Percentiles rank a stretch among this genome's conserved stretches.
phyloP scores from a whole-genome alignment of 83 land plant genomes.

The Isoetes engelmannii region DNA sequence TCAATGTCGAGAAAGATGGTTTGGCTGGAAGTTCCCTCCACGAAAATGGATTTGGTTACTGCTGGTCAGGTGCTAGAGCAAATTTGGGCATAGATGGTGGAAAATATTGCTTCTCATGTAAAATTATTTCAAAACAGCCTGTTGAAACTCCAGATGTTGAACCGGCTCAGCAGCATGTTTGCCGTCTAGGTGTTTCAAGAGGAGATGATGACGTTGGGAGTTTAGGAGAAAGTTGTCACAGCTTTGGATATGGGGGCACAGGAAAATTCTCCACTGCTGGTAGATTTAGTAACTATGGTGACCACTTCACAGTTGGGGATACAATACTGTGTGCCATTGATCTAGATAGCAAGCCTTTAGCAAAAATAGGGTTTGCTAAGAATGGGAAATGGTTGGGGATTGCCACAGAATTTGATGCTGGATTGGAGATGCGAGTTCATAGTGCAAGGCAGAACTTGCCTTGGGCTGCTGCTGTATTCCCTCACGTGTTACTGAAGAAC shows the following conservation, averaged over 20 bases:
- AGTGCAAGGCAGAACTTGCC: constrained; percentile 10
- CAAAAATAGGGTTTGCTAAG: constrained; percentile 36
- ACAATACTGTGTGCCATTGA: constrained; percentile 47
- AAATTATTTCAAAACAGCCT: constrained; percentile 30
- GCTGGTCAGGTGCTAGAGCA: constrained; percentile 61
- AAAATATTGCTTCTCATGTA: constrained; percentile 47
- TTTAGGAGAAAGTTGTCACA: constrained; percentile 45
- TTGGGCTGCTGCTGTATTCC: constrained; percentile 45
- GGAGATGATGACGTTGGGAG: constrained; percentile 45
- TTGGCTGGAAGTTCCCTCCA: constrained; percentile 41
- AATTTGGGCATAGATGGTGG: constrained; percentile 45
- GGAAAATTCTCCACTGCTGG: constrained; percentile 47
- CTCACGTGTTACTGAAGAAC: constrained; percentile 51
- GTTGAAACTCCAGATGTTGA: constrained; percentile 47
- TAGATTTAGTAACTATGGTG: constrained; percentile 40
- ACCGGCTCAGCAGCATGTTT: constrained; percentile 39
- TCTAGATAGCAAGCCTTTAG: constrained; percentile 42
- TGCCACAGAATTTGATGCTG: constrained; percentile 44
- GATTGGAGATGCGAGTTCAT: constrained; percentile 28
- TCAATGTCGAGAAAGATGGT: constrained; percentile 34
- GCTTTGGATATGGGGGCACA: constrained; percentile 58
- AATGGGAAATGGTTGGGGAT: constrained; percentile 46
- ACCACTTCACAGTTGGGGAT: constrained; percentile 46
- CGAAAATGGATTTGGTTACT: constrained; percentile 51
- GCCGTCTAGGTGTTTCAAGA: constrained; percentile 52